Percentiles rank a stretch among this genome's conserved stretches.
phyloP scores from a whole-genome alignment of 2,329 filamentous ascomycete species.

The Aspergillus hiratsukae region DNA sequence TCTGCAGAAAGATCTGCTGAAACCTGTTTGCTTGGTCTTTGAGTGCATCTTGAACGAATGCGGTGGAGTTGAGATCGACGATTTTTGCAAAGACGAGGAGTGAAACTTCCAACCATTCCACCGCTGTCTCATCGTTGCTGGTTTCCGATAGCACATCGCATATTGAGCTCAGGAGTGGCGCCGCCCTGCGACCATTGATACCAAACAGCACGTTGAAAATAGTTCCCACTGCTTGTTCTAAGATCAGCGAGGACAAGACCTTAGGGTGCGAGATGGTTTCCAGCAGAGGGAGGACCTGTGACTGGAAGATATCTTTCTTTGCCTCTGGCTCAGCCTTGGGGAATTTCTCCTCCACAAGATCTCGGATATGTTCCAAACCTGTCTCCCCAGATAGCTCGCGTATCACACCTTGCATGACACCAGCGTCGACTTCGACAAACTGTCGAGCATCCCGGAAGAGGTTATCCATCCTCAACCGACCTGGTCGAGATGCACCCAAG shows the following conservation, averaged over 20 bases:
- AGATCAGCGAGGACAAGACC: conserved; percentile 39
- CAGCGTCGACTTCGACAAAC: conserved; percentile 20
- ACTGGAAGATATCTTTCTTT: conserved; percentile 15
- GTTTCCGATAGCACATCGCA: conserved; percentile 15
- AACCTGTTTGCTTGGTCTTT: conserved; percentile 15
- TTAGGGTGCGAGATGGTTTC: conserved; percentile 38
- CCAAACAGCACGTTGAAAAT: conserved; percentile 46
- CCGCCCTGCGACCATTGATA: conserved; percentile 33
- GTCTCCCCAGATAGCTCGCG: conserved; percentile 24
- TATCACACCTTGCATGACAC: conserved; percentile 26
- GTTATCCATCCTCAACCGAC: background rate
- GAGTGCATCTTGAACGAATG: conserved; percentile 26
- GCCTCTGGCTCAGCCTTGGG: conserved; percentile 8
- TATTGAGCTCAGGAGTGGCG: conserved; percentile 31
- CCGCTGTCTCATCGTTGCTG: background rate
- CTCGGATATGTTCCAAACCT: conserved; percentile 26
- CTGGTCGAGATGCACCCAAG: background rate
- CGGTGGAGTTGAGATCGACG: conserved; percentile 36
- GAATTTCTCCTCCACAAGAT: conserved; percentile 21
- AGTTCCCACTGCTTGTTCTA: conserved; percentile 40
- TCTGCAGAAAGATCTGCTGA: conserved; percentile 10
- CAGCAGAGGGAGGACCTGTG: conserved; percentile 39
- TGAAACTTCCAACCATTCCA: conserved; percentile 15
- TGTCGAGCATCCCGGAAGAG: conserved; percentile 24
- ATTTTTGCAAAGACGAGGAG: conserved; percentile 25